Conservation (phyloP, 2,329 filamentous ascomycete genomes). For the Colletotrichum sublineola region DNA sequence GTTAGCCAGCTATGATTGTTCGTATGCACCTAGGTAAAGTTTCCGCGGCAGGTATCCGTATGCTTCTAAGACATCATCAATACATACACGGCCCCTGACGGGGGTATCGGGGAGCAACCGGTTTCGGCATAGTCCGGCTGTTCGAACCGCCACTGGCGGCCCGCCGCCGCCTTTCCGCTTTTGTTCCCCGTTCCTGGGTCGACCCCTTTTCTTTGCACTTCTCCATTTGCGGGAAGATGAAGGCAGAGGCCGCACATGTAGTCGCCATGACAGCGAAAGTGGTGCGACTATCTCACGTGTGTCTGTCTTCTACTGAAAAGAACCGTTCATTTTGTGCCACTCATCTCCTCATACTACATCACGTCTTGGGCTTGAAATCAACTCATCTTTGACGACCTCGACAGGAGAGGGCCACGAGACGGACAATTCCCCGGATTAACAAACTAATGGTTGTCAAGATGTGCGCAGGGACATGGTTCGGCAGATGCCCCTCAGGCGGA, state of each 20-base stretch:
- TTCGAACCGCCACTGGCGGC: not conserved
- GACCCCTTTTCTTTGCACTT: conserved; percentile 5
- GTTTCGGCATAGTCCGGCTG: not conserved
- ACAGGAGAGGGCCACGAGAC: not conserved
- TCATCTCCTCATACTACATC: not conserved
- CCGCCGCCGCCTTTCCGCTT: not conserved
- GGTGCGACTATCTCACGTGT: not conserved
- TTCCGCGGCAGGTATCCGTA: not conserved
- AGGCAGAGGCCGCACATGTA: not conserved
- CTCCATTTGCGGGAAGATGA: not conserved
- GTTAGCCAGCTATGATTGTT: not conserved
- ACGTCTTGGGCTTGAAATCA: not conserved
- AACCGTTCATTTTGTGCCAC: not conserved
- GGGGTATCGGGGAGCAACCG: not conserved
- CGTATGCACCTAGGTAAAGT: not conserved
- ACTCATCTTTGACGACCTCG: not conserved
- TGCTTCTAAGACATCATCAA: not conserved
- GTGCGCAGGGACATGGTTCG: not conserved
- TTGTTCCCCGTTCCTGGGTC: not conserved
- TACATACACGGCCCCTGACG: too few relatives aligned
- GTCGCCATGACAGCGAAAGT: not conserved
- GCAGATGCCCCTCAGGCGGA: not conserved
- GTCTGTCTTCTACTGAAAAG: not conserved
- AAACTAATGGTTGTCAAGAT: not conserved
- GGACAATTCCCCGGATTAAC: not conserved